Conservation (phyloP, 306 rosid genomes). For the Dicorynia guianensis region DNA sequence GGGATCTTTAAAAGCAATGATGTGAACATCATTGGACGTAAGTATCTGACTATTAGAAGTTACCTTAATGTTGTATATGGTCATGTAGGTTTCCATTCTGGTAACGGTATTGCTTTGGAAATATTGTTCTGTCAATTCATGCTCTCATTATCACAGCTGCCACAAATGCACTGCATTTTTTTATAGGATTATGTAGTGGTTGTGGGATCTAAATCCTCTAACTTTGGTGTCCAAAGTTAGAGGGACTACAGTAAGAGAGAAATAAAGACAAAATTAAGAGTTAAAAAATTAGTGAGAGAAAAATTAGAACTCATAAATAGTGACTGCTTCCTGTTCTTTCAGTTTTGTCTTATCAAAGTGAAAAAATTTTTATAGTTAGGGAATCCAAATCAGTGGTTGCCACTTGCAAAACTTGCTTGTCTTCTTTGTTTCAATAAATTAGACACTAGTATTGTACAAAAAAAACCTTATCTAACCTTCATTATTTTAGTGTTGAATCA, state of each 20-base stretch:
- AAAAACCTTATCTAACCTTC: neutral
- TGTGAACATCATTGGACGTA: conserved; percentile 87
- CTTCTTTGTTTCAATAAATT: conserved; percentile 20
- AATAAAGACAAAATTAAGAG: too few relatives aligned
- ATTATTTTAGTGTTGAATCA: neutral
- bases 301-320: too few relatives aligned
- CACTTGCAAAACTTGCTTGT: neutral
- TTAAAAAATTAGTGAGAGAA: too few relatives aligned
- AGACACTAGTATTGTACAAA: conserved; percentile 11
- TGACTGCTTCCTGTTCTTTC: too few relatives aligned
- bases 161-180: neutral
- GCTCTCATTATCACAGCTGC: neutral
- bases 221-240: too few relatives aligned
- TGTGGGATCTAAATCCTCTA: too few relatives aligned
- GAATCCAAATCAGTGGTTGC: too few relatives aligned
- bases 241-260: too few relatives aligned
- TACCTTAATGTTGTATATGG: conserved; percentile 13
- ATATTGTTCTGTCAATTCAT: conserved; percentile 1
- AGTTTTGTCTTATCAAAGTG: too few relatives aligned
- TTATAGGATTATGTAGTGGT: too few relatives aligned
- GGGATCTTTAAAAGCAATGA: conserved; percentile 61
- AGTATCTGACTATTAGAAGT: conserved; percentile 46
- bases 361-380: too few relatives aligned
- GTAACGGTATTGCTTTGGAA: conserved; percentile 1
- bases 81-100: conserved; percentile 32